Evolutionary conservation across 2,329 filamentous ascomycete species (phyloP).

Genomic region (Coniochaeta sp.): DNA sequence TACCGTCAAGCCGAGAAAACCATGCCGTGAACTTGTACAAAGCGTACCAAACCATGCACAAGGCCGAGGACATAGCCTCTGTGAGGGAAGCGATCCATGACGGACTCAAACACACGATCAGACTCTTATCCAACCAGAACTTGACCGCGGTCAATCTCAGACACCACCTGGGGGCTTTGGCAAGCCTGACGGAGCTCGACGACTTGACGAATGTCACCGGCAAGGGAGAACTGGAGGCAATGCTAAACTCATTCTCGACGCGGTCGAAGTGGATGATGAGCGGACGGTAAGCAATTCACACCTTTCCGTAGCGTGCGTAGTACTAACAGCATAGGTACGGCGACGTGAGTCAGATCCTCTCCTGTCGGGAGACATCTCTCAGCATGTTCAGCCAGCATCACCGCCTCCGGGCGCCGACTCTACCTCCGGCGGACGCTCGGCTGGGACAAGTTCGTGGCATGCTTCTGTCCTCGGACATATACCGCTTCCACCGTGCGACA

Average conservation of each 20-base stretch:
- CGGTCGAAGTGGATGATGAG: constrained; percentile 76
- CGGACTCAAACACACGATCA: constrained; percentile 55
- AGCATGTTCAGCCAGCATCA: constrained; percentile 68
- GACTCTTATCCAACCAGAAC: constrained; percentile 40
- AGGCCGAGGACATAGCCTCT: constrained; percentile 47
- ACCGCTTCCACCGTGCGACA: constrained; percentile 70
- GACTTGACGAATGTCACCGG: constrained; percentile 62
- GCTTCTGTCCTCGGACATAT: constrained; percentile 66
- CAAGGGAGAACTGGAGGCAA: constrained; percentile 50
- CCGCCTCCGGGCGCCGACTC: constrained; percentile 48
- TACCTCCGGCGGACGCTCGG: constrained; percentile 58
- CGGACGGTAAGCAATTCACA: constrained; percentile 49
- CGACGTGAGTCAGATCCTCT: constrained; percentile 74
- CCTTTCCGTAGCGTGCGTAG: not conserved
- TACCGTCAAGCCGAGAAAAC: constrained; percentile 54
- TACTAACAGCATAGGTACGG: constrained; percentile 48
- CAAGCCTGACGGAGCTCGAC: constrained; percentile 73
- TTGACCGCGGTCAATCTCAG: constrained; percentile 46
- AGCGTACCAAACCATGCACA: constrained; percentile 71
- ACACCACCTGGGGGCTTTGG: constrained; percentile 54
- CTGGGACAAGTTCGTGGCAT: constrained; percentile 72
- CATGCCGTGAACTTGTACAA: constrained; percentile 69
- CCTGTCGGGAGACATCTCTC: constrained; percentile 75
- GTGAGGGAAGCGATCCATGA: constrained; percentile 55
- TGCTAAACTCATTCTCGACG: constrained; percentile 56